phyloP scores from a whole-genome alignment of 1,284 basidiomycete genomes.

The Xanthoconium separans region DNA sequence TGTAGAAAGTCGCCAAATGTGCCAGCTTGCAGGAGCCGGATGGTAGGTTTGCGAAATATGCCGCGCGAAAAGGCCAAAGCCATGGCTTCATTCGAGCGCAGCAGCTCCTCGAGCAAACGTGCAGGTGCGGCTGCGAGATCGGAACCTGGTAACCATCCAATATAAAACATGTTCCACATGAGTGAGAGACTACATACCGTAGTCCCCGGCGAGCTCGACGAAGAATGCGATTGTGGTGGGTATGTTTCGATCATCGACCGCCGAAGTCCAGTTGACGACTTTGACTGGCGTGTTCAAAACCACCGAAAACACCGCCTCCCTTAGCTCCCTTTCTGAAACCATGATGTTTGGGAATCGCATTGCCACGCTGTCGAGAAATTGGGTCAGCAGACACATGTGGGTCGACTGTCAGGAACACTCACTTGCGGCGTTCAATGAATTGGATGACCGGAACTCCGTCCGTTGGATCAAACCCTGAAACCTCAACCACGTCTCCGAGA shows the following conservation, averaged over 20 bases:
- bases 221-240: constrained; percentile 21
- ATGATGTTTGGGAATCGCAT: constrained; percentile 15
- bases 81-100: constrained; percentile 2
- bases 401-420: background rate
- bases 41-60: constrained; percentile 8
- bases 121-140: constrained; percentile 3
- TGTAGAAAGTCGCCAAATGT: constrained; percentile 23
- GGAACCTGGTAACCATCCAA: background rate
- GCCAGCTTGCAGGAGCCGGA: constrained; percentile 15
- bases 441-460: constrained; percentile 20
- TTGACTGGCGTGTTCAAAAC: background rate
- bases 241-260: constrained; percentile 9
- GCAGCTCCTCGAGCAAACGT: constrained; percentile 5
- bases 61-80: background rate
- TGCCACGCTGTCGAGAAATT: background rate
- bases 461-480: constrained; percentile 18
- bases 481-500: constrained; percentile 22
- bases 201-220: constrained; percentile 13
- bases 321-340: constrained; percentile 15
- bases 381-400: background rate
- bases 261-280: constrained; percentile 21
- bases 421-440: constrained; percentile 18
- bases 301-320: constrained; percentile 4
- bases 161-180: background rate
- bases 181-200: background rate